Conservation (phyloP, 768 basidiomycete species). For the Leucocoprinus leucothites region DNA sequence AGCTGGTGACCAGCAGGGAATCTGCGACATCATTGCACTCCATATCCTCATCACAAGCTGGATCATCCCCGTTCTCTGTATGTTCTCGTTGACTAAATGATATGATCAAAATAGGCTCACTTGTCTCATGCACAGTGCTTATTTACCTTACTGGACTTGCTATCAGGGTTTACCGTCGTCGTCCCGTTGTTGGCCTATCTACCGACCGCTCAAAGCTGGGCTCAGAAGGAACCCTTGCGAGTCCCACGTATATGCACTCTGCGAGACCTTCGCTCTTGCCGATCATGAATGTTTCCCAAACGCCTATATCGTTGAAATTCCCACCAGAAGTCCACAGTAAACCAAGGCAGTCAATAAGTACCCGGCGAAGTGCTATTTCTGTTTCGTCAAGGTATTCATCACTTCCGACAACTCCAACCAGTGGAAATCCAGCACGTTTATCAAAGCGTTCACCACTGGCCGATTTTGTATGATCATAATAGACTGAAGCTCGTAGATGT, state of each 20-base stretch:
- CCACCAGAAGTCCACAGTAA: background rate
- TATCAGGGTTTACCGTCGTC: slow-evolving; percentile 31
- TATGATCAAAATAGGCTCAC: slow-evolving; percentile 2
- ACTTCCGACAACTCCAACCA: background rate
- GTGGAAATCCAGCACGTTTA: background rate
- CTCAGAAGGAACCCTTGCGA: background rate
- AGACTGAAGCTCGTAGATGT: background rate
- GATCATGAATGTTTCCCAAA: background rate
- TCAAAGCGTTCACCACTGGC: slow-evolving; percentile 2
- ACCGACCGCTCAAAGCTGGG: background rate
- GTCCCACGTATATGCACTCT: background rate
- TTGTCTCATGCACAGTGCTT: slow-evolving; percentile 29
- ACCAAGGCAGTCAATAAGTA: background rate
- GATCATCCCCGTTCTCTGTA: slow-evolving; percentile 25
- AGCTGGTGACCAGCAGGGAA: slow-evolving; percentile 18
- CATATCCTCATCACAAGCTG: slow-evolving; percentile 22
- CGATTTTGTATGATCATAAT: background rate
- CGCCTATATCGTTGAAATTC: background rate
- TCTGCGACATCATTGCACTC: slow-evolving; percentile 20
- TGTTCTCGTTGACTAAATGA: background rate
- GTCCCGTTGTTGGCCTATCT: background rate
- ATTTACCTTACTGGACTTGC: slow-evolving; percentile 40
- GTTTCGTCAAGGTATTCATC: background rate
- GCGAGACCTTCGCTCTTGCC: slow-evolving; percentile 17
- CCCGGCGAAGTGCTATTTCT: background rate